Evolutionary conservation across 108 stramenopile genomes (phyloP).

Genomic region (Fistulifera solaris): DNA sequence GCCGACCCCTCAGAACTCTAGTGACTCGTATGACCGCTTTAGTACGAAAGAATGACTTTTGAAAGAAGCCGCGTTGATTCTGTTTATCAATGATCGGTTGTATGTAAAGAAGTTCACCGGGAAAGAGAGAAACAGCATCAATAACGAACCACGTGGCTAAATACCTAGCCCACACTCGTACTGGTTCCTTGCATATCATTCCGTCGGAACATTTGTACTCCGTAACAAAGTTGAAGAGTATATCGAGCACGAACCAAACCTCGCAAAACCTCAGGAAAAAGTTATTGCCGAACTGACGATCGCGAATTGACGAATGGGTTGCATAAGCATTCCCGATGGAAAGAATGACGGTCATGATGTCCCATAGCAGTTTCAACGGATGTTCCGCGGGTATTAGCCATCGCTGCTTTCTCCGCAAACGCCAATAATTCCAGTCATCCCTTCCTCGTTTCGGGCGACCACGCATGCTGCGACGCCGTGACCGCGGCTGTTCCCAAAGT

Average conservation of each 20-base stretch:
- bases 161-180: conserved; percentile 74
- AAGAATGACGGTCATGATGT: conserved; percentile 61
- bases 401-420: too few species aligned
- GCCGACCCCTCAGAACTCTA: conserved; percentile 52
- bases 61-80: conserved; percentile 53
- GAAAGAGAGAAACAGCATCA: conserved; percentile 61
- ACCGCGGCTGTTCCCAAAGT: too few species aligned
- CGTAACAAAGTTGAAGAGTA: conserved; percentile 74
- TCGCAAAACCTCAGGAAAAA: conserved; percentile 55
- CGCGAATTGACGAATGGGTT: conserved; percentile 64
- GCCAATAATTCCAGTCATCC: too few species aligned
- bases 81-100: conserved; percentile 70
- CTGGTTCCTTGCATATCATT: conserved; percentile 42
- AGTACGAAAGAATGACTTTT: conserved; percentile 70
- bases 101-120: conserved; percentile 72
- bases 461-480: too few species aligned
- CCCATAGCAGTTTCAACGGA: conserved; percentile 74
- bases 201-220: conserved; percentile 60
- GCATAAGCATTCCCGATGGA: conserved; percentile 54
- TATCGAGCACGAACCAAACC: conserved; percentile 72
- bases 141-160: conserved; percentile 81
- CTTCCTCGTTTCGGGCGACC: too few species aligned
- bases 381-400: conserved; percentile 70
- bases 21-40: conserved; percentile 68
- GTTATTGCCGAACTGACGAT: conserved; percentile 36